Evolutionary conservation across 306 rosid species (phyloP).

Genomic region (Gynostemma pentaphyllum): DNA sequence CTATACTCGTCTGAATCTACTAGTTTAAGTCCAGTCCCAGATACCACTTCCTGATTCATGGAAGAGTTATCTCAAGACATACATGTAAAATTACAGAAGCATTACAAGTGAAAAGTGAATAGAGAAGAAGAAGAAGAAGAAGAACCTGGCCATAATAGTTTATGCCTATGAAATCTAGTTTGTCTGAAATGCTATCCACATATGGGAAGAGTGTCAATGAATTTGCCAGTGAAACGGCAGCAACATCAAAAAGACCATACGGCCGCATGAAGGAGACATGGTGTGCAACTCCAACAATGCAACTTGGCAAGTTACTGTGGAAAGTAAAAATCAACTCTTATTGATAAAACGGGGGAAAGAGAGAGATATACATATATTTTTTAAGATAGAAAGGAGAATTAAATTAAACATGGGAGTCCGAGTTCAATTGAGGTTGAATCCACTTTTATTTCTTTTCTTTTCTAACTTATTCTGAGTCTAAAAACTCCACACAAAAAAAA

Average conservation of each 20-base stretch:
- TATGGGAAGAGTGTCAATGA: conserved; percentile 70
- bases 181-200: conserved; percentile 64
- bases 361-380: background rate
- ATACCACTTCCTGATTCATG: conserved; percentile 55
- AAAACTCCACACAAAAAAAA: too few relatives aligned
- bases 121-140: conserved; percentile 12
- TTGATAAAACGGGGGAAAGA: background rate
- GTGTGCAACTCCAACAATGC: conserved; percentile 77
- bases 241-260: conserved; percentile 73
- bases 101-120: conserved; percentile 3
- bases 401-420: background rate
- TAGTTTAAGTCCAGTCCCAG: conserved; percentile 76
- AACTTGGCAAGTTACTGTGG: conserved; percentile 36
- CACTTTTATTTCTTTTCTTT: too few relatives aligned
- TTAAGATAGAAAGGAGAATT: background rate
- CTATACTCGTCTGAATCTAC: conserved; percentile 86
- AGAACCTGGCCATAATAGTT: conserved; percentile 94
- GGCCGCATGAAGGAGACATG: conserved; percentile 96
- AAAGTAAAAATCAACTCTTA: background rate
- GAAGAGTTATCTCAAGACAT: conserved; percentile 15
- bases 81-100: conserved; percentile 1
- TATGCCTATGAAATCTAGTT: conserved; percentile 83
- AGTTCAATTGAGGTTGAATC: too few relatives aligned
- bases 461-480: too few relatives aligned
- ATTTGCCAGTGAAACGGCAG: conserved; percentile 69